Evolutionary conservation across 2,329 filamentous ascomycete species (phyloP).

Genomic region (Paecilomyces formosus): DNA sequence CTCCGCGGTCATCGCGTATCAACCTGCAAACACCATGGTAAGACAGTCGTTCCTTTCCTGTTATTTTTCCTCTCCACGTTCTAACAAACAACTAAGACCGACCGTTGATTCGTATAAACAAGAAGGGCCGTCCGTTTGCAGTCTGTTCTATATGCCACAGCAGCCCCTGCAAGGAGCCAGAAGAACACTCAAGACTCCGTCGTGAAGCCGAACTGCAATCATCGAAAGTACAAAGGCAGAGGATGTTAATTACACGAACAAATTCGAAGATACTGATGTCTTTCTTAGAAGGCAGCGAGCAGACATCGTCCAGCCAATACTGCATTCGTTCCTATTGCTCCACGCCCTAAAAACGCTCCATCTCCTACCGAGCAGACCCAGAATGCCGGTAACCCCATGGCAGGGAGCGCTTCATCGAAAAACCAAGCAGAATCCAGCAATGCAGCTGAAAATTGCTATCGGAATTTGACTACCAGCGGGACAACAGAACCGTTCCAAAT

Average conservation of each 20-base stretch:
- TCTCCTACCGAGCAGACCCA: neutral
- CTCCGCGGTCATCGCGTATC: slow-evolving; percentile 1
- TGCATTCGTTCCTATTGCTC: neutral
- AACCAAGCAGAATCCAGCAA: neutral
- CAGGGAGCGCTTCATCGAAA: neutral
- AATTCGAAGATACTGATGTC: slow-evolving; percentile 2
- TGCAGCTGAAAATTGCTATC: neutral
- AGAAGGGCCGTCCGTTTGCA: slow-evolving; percentile 91
- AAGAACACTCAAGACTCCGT: slow-evolving; percentile 67
- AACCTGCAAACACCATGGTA: slow-evolving; percentile 1
- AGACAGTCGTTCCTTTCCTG: neutral
- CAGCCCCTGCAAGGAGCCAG: slow-evolving; percentile 81
- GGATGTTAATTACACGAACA: slow-evolving; percentile 1
- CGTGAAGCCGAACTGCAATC: slow-evolving; percentile 26
- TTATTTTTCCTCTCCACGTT: neutral
- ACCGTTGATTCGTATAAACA: slow-evolving; percentile 86
- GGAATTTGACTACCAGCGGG: neutral
- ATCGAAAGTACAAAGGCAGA: slow-evolving; percentile 19
- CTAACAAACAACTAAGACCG: slow-evolving; percentile 55
- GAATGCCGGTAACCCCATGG: neutral
- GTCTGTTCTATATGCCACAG: slow-evolving; percentile 86
- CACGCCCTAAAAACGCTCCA: neutral
- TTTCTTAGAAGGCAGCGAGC: neutral
- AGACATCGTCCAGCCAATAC: neutral
- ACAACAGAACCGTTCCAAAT: neutral